Evolutionary conservation across 2,329 filamentous ascomycete species (phyloP), one percentile per base, ranked within the genome.

Genomic region (Beauveria scarabaeidicola): DNA sequence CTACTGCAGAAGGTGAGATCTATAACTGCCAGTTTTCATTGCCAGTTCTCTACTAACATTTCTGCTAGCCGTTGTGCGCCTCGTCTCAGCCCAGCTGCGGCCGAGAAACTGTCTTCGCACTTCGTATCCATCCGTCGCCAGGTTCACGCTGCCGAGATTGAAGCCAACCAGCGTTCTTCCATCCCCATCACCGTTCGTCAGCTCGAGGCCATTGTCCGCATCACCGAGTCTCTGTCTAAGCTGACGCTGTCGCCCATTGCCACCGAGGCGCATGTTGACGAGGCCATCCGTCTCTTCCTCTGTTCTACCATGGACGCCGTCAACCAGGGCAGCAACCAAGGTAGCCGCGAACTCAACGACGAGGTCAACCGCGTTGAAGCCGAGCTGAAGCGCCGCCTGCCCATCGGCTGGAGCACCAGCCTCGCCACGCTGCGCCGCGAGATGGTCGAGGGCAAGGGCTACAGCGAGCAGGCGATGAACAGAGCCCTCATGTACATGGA

Each of bases 171-270:
- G 44, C 88, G 94, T 19, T 96, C 90, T 7, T 94, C 89, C 21
- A 97, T 99, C 67, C 94, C 94, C 55, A 99, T 99, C 73, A 99
- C 94, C 0, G 90, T 99, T 55, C 91, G 94, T 72, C 94, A 99
- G 72, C 84, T 99, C 6, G 94, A 99, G 74, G 93, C 93, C 68
- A 96, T 99, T 66, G 89, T 97, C 64, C 93, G 94, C 71, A 97
- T 99, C 69, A 95, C 92, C 3, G 94, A 99, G 72, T 91, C 94
- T 0, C 83, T 99, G 2, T 94, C 94, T 60, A 99, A 99, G 73
- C 79, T 99, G 47, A 86, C 88, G 0, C 82, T 99, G 9, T 90
- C 89, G 0, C 87, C 92, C 3, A 81, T 97, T 46, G 94, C 93
- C 2, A 92, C 89, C 0, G 93, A 97, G 73, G 81, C 85, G 51